These are phyloP conservation scores for Thelonectria rubi DNA, from an alignment of 2,329 filamentous ascomycete species.

Conservation along the genomic window DNA sequence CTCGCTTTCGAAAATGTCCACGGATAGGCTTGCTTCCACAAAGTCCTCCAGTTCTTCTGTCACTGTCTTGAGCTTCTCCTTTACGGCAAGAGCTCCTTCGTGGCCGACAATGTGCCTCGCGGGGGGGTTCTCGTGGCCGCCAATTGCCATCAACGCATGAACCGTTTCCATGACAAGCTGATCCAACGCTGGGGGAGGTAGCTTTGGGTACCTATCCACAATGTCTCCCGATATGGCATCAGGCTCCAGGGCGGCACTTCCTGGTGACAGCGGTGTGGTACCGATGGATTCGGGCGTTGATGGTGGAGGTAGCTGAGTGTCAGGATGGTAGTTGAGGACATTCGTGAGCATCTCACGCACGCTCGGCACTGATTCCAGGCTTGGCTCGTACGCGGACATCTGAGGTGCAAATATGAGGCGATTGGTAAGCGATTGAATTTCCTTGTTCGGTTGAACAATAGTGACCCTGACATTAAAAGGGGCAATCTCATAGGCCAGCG, in stretches of 20 bases:
- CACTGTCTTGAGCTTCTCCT: constrained; percentile 95
- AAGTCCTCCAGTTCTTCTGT: constrained; percentile 98
- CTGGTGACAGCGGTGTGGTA: constrained; percentile 44
- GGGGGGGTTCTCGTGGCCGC: constrained; percentile 94
- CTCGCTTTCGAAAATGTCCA: constrained; percentile 75
- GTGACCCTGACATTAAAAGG: constrained; percentile 98
- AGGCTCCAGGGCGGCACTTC: constrained; percentile 46
- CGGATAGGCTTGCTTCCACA: constrained; percentile 85
- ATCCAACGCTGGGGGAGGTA: constrained; percentile 74
- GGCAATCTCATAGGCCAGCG: constrained; percentile 92
- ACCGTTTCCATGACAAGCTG: constrained; percentile 87
- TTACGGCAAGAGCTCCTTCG: constrained; percentile 87
- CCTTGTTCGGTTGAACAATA: constrained; percentile 94
- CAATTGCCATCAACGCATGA: constrained; percentile 89
- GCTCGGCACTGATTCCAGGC: constrained; percentile 71
- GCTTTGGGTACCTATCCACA: constrained; percentile 75
- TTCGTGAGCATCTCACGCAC: constrained; percentile 84
- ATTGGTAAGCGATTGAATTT: constrained; percentile 88
- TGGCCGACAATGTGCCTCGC: constrained; percentile 92
- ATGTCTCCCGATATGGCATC: constrained; percentile 54
- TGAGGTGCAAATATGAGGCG: constrained; percentile 85
- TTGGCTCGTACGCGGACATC: constrained; percentile 62
- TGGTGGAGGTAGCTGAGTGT: constrained; percentile 58
- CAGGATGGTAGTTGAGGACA: constrained; percentile 79
- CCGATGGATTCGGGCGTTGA: constrained; percentile 37